These are phyloP conservation scores for Areca catechu DNA, from an alignment of 176 grass and related monocot species.

Conservation along the genomic window DNA sequence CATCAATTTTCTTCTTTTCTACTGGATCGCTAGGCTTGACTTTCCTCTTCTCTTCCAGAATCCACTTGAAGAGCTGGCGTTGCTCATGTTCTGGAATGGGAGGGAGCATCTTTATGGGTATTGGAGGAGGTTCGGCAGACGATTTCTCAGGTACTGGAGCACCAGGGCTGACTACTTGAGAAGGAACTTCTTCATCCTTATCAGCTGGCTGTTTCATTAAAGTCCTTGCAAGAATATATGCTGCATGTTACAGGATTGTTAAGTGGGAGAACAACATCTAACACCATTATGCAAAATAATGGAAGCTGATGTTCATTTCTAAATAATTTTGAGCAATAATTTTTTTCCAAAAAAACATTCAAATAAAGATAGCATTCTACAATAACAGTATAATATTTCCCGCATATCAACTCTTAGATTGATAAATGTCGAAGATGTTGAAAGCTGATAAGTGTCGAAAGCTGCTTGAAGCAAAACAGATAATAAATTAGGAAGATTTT, in stretches of 20 bases:
- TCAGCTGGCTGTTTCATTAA: conserved; percentile 42
- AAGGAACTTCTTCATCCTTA: conserved; percentile 28
- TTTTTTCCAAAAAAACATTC: too few species aligned
- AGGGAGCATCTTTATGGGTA: conserved; percentile 33
- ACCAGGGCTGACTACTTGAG: conserved; percentile 12
- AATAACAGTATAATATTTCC: too few species aligned
- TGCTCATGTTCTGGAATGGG: conserved; percentile 61
- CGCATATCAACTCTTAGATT: too few species aligned
- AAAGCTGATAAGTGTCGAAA: too few species aligned
- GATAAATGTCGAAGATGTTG: too few species aligned
- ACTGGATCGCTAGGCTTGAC: conserved; percentile 32
- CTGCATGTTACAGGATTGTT: conserved; percentile 34
- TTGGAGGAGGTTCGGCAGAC: conserved; percentile 12
- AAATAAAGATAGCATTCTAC: too few species aligned
- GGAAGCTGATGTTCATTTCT: too few species aligned
- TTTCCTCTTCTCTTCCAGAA: conserved; percentile 83
- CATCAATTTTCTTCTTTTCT: conserved; percentile 72
- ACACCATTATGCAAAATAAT: background rate
- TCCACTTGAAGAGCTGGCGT: conserved; percentile 72
- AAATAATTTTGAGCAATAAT: too few species aligned
- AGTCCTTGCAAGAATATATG: conserved; percentile 15
- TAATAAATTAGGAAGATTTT: too few species aligned
- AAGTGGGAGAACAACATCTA: background rate
- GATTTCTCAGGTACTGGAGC: conserved; percentile 4
- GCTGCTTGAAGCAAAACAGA: too few species aligned